Base-by-base conservation (phyloP, 2,329 filamentous ascomycete species). In the Neonectria sp. region DNA sequence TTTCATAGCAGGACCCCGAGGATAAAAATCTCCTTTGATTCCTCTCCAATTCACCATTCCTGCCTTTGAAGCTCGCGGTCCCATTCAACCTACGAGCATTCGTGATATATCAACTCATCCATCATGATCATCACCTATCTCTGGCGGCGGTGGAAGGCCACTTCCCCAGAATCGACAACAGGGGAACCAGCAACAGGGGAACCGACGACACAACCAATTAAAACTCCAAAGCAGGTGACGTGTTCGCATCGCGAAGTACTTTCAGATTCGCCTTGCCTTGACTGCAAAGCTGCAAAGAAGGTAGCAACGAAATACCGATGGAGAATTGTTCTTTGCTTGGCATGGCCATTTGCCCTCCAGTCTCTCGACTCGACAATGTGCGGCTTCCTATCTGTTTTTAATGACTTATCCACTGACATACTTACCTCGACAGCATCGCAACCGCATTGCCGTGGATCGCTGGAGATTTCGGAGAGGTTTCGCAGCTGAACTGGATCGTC, bases 401-500 rank as follows among this genome's bases (percentile, higher is more conserved):
- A n/a, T 3, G 27, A 45, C 63, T 69, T 21, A 68, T 56, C 9
- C 24, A 37, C 69, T 70, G 21, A 72, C 65, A 25, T 51, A 5
- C 31, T 37, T 24, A 17, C 25, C 25, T 8, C 24, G 40, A 55
- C 3, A 81, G 79, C 13, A 78, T 82, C 37, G 79, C 80, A 6
- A 81, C 78, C 33, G 80, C 80, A 4, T 67, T 82, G 25, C 79
- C 79, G 0, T 89, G 86, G 69, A 92, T 93, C 55, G 90, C 90
- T 3, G 83, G 86, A 1, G 88, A 92, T 74, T 93, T 93, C 77
- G 86, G 84, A 67, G 76, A 89, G 73, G 75, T 89, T 5, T 83
- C 86, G 21, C 86, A 91, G 71, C 82, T 91, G 2, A 92, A 91
- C 74, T 92, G 90, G 90, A 91, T 93, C 73, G 87, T 92, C 21